phyloP scores from a whole-genome alignment of 441 rosid species.

The Pelargonium citronellum region DNA sequence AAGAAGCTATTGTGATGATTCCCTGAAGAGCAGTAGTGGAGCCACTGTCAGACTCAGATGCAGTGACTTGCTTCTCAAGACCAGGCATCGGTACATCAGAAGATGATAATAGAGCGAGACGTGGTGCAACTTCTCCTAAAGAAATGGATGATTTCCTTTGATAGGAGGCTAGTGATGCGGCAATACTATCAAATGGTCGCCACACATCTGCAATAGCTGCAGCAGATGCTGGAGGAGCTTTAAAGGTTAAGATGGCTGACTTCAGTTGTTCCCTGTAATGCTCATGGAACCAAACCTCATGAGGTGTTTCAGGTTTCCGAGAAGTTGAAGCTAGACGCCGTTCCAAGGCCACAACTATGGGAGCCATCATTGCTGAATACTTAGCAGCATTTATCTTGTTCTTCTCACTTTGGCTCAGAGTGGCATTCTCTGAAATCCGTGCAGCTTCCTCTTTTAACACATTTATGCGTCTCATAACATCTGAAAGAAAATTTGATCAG shows the following conservation, averaged over 20 bases:
- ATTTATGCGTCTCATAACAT: conserved; percentile 86
- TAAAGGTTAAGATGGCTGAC: conserved; percentile 68
- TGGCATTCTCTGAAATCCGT: conserved; percentile 78
- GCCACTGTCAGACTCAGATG: conserved; percentile 50
- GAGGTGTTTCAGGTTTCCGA: conserved; percentile 91
- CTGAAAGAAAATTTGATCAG: conserved; percentile 40
- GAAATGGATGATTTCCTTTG: conserved; percentile 84
- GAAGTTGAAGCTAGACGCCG: conserved; percentile 96
- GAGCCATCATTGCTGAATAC: conserved; percentile 99
- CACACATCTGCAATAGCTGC: conserved; percentile 80
- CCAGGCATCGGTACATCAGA: conserved; percentile 99
- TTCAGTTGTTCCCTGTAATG: conserved; percentile 67
- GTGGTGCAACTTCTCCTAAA: conserved; percentile 92
- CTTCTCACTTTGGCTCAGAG: conserved; percentile 88
- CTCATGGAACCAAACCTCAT: conserved; percentile 81
- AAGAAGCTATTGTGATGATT: conserved; percentile 76
- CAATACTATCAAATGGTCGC: conserved; percentile 86
- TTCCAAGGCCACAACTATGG: conserved; percentile 85
- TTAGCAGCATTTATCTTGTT: conserved; percentile 86
- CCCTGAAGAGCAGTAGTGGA: conserved; percentile 52
- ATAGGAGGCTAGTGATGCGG: conserved; percentile 80
- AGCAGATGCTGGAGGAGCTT: conserved; percentile 80
- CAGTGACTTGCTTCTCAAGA: conserved; percentile 66
- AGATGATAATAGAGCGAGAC: conserved; percentile 73
- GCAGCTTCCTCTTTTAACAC: conserved; percentile 90